These are phyloP conservation scores for Aspergillus quadricinctus DNA, from an alignment of 2,329 filamentous ascomycete genomes.

Conservation along the genomic window DNA sequence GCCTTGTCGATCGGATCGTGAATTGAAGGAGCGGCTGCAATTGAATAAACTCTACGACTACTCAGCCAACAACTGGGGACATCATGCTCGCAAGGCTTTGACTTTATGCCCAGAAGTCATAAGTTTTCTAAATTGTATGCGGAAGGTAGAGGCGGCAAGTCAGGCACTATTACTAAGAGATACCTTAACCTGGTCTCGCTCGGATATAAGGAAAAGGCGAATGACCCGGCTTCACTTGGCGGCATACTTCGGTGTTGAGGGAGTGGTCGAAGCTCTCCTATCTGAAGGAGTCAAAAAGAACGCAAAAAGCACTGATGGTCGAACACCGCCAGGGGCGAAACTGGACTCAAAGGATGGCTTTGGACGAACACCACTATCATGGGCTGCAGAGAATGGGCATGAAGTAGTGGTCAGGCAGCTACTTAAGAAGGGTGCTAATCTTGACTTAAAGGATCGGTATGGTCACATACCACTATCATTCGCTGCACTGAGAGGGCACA, in stretches of 20 bases:
- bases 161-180: too few relatives aligned
- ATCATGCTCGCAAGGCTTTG: constrained; percentile 4
- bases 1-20: background rate
- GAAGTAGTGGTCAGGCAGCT: background rate
- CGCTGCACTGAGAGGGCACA: background rate
- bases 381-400: background rate
- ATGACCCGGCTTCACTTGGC: background rate
- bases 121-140: background rate
- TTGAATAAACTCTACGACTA: constrained; percentile 10
- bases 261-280: background rate
- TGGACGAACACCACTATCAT: background rate
- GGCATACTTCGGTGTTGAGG: background rate
- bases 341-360: background rate
- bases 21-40: background rate
- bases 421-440: background rate
- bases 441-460: too few relatives aligned
- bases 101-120: background rate
- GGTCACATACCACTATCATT: background rate
- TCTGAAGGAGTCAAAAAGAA: background rate
- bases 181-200: too few relatives aligned
- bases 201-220: too few relatives aligned
- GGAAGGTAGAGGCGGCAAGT: background rate
- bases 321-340: background rate
- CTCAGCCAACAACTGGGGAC: constrained; percentile 12
- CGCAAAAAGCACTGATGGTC: background rate